phyloP scores from a whole-genome alignment of 345 rosid species.

The Acer yangbiense region DNA sequence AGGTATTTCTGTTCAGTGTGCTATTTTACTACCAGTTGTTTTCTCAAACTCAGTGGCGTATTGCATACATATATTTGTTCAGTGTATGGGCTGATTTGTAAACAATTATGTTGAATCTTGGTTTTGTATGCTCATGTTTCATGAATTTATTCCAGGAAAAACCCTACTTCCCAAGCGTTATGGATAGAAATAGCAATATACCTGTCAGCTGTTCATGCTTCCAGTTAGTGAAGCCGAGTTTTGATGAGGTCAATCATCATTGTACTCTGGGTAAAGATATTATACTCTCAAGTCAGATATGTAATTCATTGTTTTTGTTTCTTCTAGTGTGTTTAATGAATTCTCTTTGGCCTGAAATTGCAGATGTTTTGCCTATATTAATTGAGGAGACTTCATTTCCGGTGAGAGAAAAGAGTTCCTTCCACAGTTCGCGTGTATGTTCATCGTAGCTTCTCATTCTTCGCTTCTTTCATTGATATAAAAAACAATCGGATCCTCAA shows the following conservation, averaged over 20 bases:
- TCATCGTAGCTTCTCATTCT: neutral
- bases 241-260: slow-evolving; percentile 35
- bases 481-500: slow-evolving; percentile 1
- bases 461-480: neutral
- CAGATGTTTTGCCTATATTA: slow-evolving; percentile 66
- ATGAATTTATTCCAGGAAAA: slow-evolving; percentile 26
- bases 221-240: slow-evolving; percentile 41
- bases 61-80: neutral
- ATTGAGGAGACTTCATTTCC: slow-evolving; percentile 53
- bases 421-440: slow-evolving; percentile 52
- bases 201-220: slow-evolving; percentile 38
- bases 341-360: slow-evolving; percentile 17
- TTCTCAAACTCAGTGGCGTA: neutral
- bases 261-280: slow-evolving; percentile 42
- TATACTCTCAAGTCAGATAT: neutral
- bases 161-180: slow-evolving; percentile 15
- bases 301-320: neutral
- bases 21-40: neutral
- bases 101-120: neutral
- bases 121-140: neutral
- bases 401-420: slow-evolving; percentile 38
- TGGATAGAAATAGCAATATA: slow-evolving; percentile 33
- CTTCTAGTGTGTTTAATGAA: slow-evolving; percentile 8
- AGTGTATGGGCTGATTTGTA: neutral
- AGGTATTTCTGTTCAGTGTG: neutral